Evolutionary conservation across 192 early-diverging fungal species (phyloP).

Genomic region (Pecoramyces ruminantium): DNA sequence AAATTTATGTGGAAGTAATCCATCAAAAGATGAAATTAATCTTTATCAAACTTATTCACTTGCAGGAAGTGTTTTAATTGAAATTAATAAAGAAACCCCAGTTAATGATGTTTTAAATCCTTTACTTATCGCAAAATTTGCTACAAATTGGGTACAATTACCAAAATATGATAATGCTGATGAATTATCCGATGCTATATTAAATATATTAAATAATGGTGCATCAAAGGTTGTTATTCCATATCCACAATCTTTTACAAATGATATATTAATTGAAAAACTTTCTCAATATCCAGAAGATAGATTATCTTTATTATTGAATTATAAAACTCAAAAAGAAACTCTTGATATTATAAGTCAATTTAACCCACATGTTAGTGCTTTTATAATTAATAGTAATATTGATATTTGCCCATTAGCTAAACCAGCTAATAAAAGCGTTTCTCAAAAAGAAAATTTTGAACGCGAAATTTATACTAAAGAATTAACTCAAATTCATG

Average conservation of each 20-base stretch:
- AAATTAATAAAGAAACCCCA: not conserved
- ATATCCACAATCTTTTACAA: not conserved
- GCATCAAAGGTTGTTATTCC: slow-evolving; percentile 9
- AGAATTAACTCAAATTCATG: not conserved
- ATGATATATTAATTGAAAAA: slow-evolving; percentile 3
- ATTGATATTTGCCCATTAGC: not conserved
- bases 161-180: not conserved
- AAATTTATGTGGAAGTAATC: not conserved
- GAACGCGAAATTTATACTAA: not conserved
- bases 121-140: not conserved
- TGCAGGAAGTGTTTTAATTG: not conserved
- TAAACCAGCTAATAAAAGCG: not conserved
- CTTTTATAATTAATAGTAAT: not conserved
- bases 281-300: not conserved
- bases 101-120: not conserved
- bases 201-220: slow-evolving; percentile 6
- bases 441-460: not conserved
- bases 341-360: not conserved
- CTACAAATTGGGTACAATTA: not conserved
- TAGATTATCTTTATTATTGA: not conserved
- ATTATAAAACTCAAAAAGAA: not conserved
- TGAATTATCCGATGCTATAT: not conserved
- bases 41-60: not conserved
- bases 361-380: not conserved
- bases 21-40: not conserved